Evolutionary conservation across 495 filamentous ascomycete species (phyloP).

Genomic region (Xylaria intraflava): DNA sequence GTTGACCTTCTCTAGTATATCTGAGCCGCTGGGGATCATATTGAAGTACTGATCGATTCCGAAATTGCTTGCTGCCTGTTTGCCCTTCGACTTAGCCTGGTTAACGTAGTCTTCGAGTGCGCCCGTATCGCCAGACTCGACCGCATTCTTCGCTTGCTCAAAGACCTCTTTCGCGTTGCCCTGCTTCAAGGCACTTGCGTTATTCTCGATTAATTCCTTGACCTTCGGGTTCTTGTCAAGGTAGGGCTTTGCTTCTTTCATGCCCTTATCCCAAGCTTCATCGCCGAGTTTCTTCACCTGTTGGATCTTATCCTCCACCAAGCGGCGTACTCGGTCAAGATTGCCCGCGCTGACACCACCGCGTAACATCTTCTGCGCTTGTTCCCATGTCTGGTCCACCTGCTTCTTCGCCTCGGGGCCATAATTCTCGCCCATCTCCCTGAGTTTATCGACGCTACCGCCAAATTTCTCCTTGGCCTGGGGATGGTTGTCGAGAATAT

Average conservation of each 20-base stretch:
- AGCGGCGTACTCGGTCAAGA: slow-evolving; percentile 45
- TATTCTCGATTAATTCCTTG: slow-evolving; percentile 57
- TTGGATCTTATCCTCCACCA: slow-evolving; percentile 60
- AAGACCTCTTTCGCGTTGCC: slow-evolving; percentile 51
- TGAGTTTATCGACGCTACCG: slow-evolving; percentile 53
- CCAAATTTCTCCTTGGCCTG: slow-evolving; percentile 60
- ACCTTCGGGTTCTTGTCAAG: slow-evolving; percentile 61
- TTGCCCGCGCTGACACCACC: slow-evolving; percentile 45
- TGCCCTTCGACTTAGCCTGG: slow-evolving; percentile 44
- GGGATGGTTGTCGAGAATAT: slow-evolving; percentile 60
- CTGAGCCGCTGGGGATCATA: slow-evolving; percentile 47
- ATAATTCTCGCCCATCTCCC: slow-evolving; percentile 55
- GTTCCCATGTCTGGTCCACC: slow-evolving; percentile 57
- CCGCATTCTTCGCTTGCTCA: slow-evolving; percentile 47
- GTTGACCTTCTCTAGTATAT: slow-evolving; percentile 50
- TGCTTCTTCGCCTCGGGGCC: slow-evolving; percentile 65
- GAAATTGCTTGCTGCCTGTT: slow-evolving; percentile 21
- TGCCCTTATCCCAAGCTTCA: slow-evolving; percentile 56
- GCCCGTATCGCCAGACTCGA: slow-evolving; percentile 47
- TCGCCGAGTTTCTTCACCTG: slow-evolving; percentile 56
- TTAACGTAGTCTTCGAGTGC: slow-evolving; percentile 54
- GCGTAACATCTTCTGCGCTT: slow-evolving; percentile 50
- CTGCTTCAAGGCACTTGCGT: slow-evolving; percentile 52
- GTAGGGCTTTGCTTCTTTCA: slow-evolving; percentile 54
- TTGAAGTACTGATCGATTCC: slow-evolving; percentile 43